Evolutionary conservation across 306 rosid genomes (phyloP).

Genomic region (Sphenostylis stenocarpa): DNA sequence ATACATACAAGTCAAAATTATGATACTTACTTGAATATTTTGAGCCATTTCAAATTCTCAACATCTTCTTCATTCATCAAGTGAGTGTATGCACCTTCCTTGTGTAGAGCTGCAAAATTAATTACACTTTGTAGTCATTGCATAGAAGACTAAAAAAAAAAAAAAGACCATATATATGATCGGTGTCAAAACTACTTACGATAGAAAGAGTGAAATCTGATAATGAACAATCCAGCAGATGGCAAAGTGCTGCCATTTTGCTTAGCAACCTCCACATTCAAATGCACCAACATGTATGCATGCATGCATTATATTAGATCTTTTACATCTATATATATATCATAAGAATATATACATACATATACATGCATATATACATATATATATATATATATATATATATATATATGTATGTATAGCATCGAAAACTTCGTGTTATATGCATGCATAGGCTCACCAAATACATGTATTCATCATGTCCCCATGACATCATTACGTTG

Average conservation of each 20-base stretch:
- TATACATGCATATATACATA: too few relatives aligned
- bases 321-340: neutral
- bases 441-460: conserved; percentile 26
- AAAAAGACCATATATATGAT: neutral
- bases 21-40: conserved; percentile 27
- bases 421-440: neutral
- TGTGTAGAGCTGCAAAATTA: conserved; percentile 60
- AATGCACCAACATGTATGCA: neutral
- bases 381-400: too few relatives aligned
- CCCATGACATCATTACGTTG: conserved; percentile 50
- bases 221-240: conserved; percentile 40
- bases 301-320: neutral
- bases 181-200: conserved; percentile 19
- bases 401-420: neutral
- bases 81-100: conserved; percentile 63
- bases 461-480: conserved; percentile 58
- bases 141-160: too few relatives aligned
- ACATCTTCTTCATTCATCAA: conserved; percentile 71
- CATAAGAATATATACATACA: neutral
- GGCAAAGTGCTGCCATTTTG: conserved; percentile 46
- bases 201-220: conserved; percentile 51
- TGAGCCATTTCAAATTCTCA: conserved; percentile 80
- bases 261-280: conserved; percentile 36
- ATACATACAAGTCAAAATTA: neutral
- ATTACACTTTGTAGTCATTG: neutral